Evolutionary conservation across 2,329 filamentous ascomycete species (phyloP), one percentile per base, ranked within the genome.

Genomic region (Talaromyces amestolkiae): DNA sequence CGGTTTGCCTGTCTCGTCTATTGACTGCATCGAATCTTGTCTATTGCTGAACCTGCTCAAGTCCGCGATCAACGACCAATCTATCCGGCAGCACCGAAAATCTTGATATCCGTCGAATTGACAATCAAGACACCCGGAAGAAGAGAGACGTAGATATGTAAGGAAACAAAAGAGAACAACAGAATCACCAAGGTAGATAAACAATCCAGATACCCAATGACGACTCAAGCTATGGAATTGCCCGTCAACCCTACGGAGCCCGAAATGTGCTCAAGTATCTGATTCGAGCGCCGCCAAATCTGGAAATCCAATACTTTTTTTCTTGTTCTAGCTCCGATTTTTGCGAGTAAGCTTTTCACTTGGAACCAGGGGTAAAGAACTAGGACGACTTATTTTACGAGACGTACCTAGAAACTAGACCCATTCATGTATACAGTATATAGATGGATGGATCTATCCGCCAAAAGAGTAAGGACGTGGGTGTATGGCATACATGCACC

Each of bases 1-100:
- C 43, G 75, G 75, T 58, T 71, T 68, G 45, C 62, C 63, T 41
- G 65, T 39, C 13, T 47, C 61, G 31, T 65, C 47, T 43, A 31
- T 37, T 11, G 65, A 58, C 11, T 62, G 61, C 58, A 59, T 61
- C 35, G 58, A 31, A 17, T 37, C 6, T 45, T 61, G 43, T 45
- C 56, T 75, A 8, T 43, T 45, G 56, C 15, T 31, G 56, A 37
- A 17, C n/a, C 39, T 59, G 39, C 22, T 22, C 22, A 45, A 56
- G 19, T 6, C 2, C 37, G 19, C 37, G n/a, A 11, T 22, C 33
- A 37, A 56, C 19, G 24, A 37, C 24, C 10, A 22, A 22, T 15
- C 31, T 54, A 10, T 15, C 19, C 10, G 53, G 6, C 33, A 37
- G n/a, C 49, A 53, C 27, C 27, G 17, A 53, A 24, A 53, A 15